A percentile compares a stretch with the other conserved stretches of the same genome.
Evolutionary conservation across 106 monocot genomes (phyloP).

Genomic region (Dendrobium huoshanense): DNA sequence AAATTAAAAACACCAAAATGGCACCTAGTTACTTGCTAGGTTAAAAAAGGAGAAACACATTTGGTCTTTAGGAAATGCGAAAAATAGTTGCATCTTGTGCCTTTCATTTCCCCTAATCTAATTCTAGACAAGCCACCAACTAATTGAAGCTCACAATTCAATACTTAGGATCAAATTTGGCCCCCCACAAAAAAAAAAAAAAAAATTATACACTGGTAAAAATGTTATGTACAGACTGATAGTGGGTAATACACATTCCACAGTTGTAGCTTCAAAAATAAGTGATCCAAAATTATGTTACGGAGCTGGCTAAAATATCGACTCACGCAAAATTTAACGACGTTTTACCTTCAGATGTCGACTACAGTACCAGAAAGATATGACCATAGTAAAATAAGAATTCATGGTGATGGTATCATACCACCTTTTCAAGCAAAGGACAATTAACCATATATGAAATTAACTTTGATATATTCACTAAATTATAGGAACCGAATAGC

Average conservation of each 20-base stretch:
- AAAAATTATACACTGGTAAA: background rate
- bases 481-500: background rate
- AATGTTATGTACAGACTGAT: background rate
- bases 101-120: background rate
- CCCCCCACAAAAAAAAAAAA: no score
- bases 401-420: background rate
- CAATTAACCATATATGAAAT: background rate
- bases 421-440: background rate
- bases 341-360: no score
- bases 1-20: background rate
- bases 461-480: background rate
- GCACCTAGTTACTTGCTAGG: background rate
- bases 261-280: no score
- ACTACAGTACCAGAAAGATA: background rate
- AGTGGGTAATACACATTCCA: background rate
- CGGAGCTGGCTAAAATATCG: no score
- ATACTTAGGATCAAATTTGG: background rate
- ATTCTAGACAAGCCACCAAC: background rate
- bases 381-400: background rate
- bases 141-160: background rate
- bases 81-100: background rate
- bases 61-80: background rate
- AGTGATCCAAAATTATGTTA: no score
- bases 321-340: no score
- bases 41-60: background rate